phyloP scores from a whole-genome alignment of 164 flowering plant genomes.

The Taxillus chinensis region DNA sequence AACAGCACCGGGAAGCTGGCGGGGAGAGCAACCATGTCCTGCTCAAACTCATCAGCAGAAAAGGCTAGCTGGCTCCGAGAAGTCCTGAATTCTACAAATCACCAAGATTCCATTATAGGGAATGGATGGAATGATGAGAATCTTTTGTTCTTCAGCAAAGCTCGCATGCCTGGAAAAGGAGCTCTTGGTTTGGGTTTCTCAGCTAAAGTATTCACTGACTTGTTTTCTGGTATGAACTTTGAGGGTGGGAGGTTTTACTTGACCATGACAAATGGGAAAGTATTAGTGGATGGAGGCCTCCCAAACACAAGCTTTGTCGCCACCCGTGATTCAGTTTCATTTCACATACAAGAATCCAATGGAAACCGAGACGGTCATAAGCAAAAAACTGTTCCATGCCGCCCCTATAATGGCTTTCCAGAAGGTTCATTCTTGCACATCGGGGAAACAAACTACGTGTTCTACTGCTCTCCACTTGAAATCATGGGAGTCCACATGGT shows the following conservation, averaged over 20 bases:
- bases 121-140: constrained; percentile 22
- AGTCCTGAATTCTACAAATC: constrained; percentile 19
- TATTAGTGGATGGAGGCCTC: constrained; percentile 27
- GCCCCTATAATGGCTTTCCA: neutral
- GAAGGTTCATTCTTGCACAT: constrained; percentile 12
- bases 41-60: neutral
- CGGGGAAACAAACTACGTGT: constrained; percentile 11
- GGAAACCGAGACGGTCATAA: constrained; percentile 2
- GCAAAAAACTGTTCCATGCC: constrained; percentile 22
- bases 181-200: constrained; percentile 47
- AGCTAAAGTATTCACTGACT: constrained; percentile 13
- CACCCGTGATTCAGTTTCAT: constrained; percentile 11
- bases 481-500: constrained; percentile 43
- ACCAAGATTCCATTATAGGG: constrained; percentile 22
- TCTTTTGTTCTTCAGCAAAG: constrained; percentile 21
- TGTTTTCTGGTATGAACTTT: constrained; percentile 18
- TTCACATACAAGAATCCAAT: constrained; percentile 8
- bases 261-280: constrained; percentile 29
- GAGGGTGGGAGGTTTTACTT: constrained; percentile 28
- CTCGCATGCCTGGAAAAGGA: constrained; percentile 23
- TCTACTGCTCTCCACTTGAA: constrained; percentile 30
- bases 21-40: constrained; percentile 23
- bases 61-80: constrained; percentile 34
- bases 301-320: constrained; percentile 15
- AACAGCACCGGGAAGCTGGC: constrained; percentile 22